Percentiles rank a stretch among this genome's conserved stretches.
Evolutionary conservation across 2,329 filamentous ascomycete genomes (phyloP).

Genomic region (Aspergillus flavus): DNA sequence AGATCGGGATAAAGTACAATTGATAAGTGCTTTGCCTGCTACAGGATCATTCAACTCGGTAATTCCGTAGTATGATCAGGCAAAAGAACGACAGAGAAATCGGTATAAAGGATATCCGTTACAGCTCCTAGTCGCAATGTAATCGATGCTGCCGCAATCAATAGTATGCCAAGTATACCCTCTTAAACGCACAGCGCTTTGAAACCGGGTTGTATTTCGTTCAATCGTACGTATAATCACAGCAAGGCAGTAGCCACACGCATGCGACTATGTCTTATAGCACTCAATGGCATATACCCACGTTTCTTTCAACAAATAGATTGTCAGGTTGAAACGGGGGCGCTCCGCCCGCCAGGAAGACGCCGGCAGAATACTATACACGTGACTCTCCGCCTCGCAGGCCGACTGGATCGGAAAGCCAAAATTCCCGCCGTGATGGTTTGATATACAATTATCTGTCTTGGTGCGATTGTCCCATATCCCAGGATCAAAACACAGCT

Average conservation of each 20-base stretch:
- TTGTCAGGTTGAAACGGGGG: not conserved
- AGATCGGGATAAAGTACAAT: not conserved
- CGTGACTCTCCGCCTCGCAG: conserved; percentile 36
- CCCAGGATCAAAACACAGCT: not conserved
- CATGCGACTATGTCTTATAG: not conserved
- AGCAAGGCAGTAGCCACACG: not conserved
- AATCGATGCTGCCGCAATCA: not conserved
- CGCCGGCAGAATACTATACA: conserved; percentile 25
- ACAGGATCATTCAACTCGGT: not conserved
- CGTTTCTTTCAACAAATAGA: not conserved
- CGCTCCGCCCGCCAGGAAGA: conserved; percentile 1
- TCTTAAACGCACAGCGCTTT: conserved; percentile 13
- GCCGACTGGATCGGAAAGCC: conserved; percentile 17
- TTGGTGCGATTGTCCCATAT: not conserved
- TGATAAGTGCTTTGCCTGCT: not conserved
- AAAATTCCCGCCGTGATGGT: conserved; percentile 20
- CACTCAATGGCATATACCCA: not conserved
- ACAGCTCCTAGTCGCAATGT: not conserved
- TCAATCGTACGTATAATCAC: not conserved
- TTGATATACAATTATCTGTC: conserved; percentile 1
- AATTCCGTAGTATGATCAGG: too few relatives aligned
- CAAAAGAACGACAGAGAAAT: not conserved
- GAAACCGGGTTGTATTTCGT: not conserved
- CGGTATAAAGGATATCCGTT: not conserved
- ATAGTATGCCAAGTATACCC: not conserved